Evolutionary conservation across 192 early-diverging fungal species (phyloP).

Genomic region (Coemansia sp.): DNA sequence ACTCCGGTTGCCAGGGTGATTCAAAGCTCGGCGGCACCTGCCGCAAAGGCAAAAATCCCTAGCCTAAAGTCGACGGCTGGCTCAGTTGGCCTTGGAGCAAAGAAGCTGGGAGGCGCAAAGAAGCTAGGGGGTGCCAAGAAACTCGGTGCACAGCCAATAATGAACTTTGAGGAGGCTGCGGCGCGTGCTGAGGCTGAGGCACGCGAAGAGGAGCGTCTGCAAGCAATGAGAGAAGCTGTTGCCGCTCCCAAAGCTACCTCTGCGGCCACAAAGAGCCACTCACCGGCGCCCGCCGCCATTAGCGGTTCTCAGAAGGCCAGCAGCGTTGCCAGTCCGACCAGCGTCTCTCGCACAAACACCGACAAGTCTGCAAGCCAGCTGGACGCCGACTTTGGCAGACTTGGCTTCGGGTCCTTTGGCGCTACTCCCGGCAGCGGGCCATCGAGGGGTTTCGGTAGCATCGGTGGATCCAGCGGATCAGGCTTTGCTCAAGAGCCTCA

Average conservation of each 20-base stretch:
- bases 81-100: slow-evolving; percentile 26
- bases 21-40: slow-evolving; percentile 1
- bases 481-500: not conserved
- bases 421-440: not conserved
- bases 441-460: slow-evolving; percentile 17
- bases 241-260: slow-evolving; percentile 1
- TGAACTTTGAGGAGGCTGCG: slow-evolving; percentile 92
- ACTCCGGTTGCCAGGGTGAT: slow-evolving; percentile 34
- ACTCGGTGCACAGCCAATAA: slow-evolving; percentile 60
- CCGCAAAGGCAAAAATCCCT: slow-evolving; percentile 20
- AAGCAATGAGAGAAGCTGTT: slow-evolving; percentile 48
- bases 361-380: slow-evolving; percentile 51
- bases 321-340: not conserved
- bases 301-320: not conserved
- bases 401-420: slow-evolving; percentile 57
- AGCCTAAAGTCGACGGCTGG: slow-evolving; percentile 23
- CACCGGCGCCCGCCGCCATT: not conserved
- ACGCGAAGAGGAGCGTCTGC: slow-evolving; percentile 58
- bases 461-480: slow-evolving; percentile 56
- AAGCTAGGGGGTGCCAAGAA: slow-evolving; percentile 86
- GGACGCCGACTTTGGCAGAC: slow-evolving; percentile 63
- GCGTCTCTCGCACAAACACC: not conserved
- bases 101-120: slow-evolving; percentile 52
- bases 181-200: slow-evolving; percentile 80
- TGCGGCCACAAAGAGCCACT: not conserved